Conservation (phyloP, 148 eudicot species). For the Silene conica region DNA sequence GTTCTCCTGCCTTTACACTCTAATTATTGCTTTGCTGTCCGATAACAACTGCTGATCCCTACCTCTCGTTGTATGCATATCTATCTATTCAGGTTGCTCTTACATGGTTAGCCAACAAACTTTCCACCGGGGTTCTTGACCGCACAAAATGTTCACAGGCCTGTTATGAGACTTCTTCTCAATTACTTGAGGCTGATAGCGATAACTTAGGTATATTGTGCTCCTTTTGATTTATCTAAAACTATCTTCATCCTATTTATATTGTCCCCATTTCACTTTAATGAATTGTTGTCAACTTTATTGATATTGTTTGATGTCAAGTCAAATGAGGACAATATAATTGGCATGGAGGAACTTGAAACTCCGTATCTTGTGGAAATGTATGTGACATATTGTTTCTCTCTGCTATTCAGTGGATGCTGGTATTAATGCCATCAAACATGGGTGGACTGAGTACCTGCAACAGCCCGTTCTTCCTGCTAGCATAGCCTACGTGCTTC, state of each 20-base stretch:
- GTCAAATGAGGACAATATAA: background rate
- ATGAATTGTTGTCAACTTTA: background rate
- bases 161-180: conserved; percentile 38
- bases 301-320: background rate
- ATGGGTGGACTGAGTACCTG: conserved; percentile 83
- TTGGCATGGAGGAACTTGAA: background rate
- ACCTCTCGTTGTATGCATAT: background rate
- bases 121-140: conserved; percentile 85
- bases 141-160: conserved; percentile 59
- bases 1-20: conserved; percentile 14
- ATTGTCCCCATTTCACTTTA: background rate
- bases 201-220: conserved; percentile 47
- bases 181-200: conserved; percentile 25
- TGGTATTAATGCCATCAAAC: conserved; percentile 67
- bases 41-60: background rate
- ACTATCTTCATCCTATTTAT: background rate
- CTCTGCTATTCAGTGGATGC: conserved; percentile 37
- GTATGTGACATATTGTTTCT: background rate
- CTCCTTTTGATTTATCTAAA: background rate
- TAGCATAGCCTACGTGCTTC: conserved; percentile 89
- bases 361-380: background rate
- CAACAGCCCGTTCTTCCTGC: conserved; percentile 98
- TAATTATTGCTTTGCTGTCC: background rate
- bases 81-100: conserved; percentile 47
- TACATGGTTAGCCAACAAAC: conserved; percentile 72